phyloP scores from a whole-genome alignment of 2,329 filamentous ascomycete genomes.

The Botrytis fabae region DNA sequence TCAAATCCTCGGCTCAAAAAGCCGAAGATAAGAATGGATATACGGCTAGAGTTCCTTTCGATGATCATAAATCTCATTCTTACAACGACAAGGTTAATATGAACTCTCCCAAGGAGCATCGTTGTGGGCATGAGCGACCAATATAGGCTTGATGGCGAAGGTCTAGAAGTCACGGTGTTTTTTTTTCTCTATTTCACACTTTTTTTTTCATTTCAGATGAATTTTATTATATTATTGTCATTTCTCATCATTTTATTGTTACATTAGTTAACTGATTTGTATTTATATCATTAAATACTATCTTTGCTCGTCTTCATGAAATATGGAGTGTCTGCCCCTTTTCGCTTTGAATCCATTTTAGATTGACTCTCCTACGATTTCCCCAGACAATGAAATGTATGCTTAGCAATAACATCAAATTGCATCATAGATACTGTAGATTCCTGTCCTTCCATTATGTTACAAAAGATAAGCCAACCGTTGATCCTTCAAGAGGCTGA shows the following conservation, averaged over 20 bases:
- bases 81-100: neutral
- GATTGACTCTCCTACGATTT: neutral
- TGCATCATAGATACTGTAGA: neutral
- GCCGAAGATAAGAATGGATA: neutral
- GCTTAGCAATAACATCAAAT: neutral
- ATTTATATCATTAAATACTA: neutral
- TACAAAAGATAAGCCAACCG: neutral
- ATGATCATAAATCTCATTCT: neutral
- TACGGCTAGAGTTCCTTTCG: neutral
- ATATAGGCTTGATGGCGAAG: neutral
- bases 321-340: no score
- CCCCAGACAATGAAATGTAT: neutral
- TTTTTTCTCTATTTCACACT: neutral
- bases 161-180: neutral
- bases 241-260: neutral
- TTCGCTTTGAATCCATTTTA: neutral
- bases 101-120: neutral
- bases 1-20: no score
- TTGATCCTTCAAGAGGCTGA: slow-evolving; percentile 1
- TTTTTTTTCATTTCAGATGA: neutral
- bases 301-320: no score
- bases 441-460: neutral
- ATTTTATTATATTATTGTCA: neutral
- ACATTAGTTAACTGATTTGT: neutral
- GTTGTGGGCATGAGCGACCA: neutral